phyloP scores from a whole-genome alignment of 164 flowering plant genomes.

The Magnolia kwangsiensis region DNA sequence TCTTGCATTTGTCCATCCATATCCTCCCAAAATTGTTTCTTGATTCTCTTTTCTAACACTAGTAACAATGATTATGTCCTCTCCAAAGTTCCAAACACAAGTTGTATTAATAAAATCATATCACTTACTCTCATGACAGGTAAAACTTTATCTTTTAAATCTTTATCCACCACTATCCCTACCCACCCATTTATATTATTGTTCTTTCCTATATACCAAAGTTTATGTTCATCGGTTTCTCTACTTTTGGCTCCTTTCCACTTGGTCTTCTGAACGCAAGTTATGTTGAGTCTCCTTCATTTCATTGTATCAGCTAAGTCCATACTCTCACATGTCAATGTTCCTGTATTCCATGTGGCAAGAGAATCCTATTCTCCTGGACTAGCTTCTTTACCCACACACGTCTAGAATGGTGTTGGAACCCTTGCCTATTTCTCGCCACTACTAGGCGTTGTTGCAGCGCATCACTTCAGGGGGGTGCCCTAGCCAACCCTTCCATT shows the following conservation, averaged over 20 bases:
- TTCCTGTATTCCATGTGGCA: background rate
- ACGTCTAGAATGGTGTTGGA: background rate
- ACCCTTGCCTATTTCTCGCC: background rate
- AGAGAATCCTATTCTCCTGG: background rate
- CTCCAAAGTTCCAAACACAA: no score
- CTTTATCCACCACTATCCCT: no score
- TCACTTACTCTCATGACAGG: no score
- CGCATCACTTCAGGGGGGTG: background rate
- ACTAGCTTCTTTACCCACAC: no score
- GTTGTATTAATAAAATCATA: no score
- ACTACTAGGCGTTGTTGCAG: background rate
- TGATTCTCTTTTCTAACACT: no score
- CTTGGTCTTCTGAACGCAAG: background rate
- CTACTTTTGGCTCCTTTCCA: no score
- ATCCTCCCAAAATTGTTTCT: background rate
- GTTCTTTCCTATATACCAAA: no score
- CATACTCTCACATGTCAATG: background rate
- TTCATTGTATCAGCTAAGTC: background rate
- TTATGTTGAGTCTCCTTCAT: background rate
- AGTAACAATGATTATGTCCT: no score
- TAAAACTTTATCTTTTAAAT: no score
- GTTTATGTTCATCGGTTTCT: no score
- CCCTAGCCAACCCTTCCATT: background rate
- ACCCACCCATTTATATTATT: no score
- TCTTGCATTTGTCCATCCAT: background rate